Percentiles rank a stretch among this genome's conserved stretches.
Evolutionary conservation across 2,329 filamentous ascomycete genomes (phyloP).

Genomic region (Trichophyton verrucosum): DNA sequence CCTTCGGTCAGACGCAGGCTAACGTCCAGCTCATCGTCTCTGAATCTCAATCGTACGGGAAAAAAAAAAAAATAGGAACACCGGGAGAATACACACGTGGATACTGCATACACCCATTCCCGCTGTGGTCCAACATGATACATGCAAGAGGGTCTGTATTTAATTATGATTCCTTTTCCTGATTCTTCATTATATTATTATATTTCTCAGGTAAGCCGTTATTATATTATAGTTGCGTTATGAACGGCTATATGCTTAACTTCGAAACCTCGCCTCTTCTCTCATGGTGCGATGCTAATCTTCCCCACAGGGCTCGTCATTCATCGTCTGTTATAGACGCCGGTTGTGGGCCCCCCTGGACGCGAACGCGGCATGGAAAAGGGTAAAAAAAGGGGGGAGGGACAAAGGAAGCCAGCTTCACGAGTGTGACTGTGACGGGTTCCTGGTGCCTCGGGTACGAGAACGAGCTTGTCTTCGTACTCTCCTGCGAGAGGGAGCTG

Average conservation of each 20-base stretch:
- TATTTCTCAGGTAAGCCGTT: not conserved
- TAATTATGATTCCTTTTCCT: not conserved
- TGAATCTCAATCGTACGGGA: not conserved
- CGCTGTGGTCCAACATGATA: not conserved
- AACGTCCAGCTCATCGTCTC: not conserved
- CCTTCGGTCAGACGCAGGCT: not conserved
- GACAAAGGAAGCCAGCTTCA: not conserved
- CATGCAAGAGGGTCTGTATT: not conserved
- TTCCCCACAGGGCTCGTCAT: slow-evolving; percentile 1
- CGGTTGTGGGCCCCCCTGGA: not conserved
- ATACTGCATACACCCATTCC: slow-evolving; percentile 2
- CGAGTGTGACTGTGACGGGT: not conserved
- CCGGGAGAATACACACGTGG: not conserved
- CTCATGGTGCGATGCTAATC: not conserved
- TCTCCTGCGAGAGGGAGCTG: not conserved
- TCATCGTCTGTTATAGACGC: not conserved
- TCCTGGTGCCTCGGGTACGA: not conserved
- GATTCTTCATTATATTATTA: not conserved
- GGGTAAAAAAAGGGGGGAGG: not conserved
- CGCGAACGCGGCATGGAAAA: slow-evolving; percentile 1
- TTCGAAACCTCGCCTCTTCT: not conserved
- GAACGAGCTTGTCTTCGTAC: not conserved
- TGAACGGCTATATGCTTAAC: not conserved
- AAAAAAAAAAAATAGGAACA: too few relatives aligned
- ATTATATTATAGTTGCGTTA: not conserved